Conservation (phyloP, 495 filamentous ascomycete genomes). For the Annulohypoxylon stygium region DNA sequence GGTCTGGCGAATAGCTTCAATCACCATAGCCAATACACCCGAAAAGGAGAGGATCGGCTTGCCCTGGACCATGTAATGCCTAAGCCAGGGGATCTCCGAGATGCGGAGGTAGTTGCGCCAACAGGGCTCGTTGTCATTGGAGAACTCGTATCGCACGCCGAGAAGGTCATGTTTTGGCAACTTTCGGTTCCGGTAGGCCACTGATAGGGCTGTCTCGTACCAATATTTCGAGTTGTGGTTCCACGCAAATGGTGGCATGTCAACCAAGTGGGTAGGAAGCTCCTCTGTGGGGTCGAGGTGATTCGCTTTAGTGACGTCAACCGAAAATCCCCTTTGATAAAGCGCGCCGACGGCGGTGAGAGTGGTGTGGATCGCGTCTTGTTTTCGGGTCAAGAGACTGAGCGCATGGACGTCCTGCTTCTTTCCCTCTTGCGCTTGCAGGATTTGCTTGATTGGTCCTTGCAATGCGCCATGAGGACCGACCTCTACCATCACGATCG, state of each 20-base stretch:
- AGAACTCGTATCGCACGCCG: slow-evolving; percentile 52
- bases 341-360: slow-evolving; percentile 52
- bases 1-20: slow-evolving; percentile 62
- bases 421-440: slow-evolving; percentile 41
- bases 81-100: slow-evolving; percentile 59
- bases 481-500: slow-evolving; percentile 61
- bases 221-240: slow-evolving; percentile 55
- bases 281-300: slow-evolving; percentile 31
- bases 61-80: slow-evolving; percentile 54
- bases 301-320: slow-evolving; percentile 58
- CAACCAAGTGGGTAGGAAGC: slow-evolving; percentile 46
- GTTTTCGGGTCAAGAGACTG: slow-evolving; percentile 46
- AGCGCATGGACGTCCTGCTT: slow-evolving; percentile 35
- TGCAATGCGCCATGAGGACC: slow-evolving; percentile 69
- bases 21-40: slow-evolving; percentile 61
- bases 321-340: slow-evolving; percentile 52
- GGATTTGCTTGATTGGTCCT: slow-evolving; percentile 63
- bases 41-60: slow-evolving; percentile 63
- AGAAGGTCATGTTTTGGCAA: slow-evolving; percentile 60
- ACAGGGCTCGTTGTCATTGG: slow-evolving; percentile 53
- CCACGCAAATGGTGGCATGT: slow-evolving; percentile 57
- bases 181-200: slow-evolving; percentile 58
- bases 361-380: slow-evolving; percentile 49
- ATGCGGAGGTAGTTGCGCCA: slow-evolving; percentile 58
- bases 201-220: slow-evolving; percentile 56